Evolutionary conservation across 495 filamentous ascomycete genomes (phyloP).

Genomic region (Durotheca rogersii): DNA sequence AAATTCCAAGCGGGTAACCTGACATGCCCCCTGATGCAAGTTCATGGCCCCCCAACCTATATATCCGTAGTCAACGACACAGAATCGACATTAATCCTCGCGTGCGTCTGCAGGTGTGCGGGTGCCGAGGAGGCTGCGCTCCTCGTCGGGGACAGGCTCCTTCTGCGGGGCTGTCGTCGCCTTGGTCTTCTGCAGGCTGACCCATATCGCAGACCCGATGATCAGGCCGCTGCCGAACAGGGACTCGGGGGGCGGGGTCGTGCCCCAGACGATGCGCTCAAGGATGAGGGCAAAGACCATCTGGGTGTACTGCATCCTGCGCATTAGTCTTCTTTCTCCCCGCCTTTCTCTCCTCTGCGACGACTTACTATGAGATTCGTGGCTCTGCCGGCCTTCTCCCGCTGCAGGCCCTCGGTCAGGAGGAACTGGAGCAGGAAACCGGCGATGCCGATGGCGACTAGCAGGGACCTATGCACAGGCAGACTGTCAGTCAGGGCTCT

Average conservation of each 20-base stretch:
- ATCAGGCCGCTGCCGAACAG: constrained; percentile 70
- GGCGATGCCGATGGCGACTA: constrained; percentile 65
- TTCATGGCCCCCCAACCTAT: no score
- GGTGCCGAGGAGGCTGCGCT: constrained; percentile 35
- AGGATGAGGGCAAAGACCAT: constrained; percentile 78
- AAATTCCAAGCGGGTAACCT: no score
- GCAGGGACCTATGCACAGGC: constrained; percentile 36
- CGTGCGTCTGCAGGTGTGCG: constrained; percentile 6
- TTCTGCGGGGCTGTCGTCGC: constrained; percentile 7
- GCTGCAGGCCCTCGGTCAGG: constrained; percentile 70
- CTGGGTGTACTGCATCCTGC: constrained; percentile 60
- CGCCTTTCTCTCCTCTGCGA: background rate
- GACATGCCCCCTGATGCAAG: no score
- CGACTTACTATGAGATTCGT: constrained; percentile 66
- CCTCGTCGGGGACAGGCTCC: constrained; percentile 32
- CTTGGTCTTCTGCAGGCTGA: constrained; percentile 56
- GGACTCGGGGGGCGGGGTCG: constrained; percentile 61
- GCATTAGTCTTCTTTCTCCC: background rate
- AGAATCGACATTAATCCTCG: no score
- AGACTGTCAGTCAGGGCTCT: background rate
- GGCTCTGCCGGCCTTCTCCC: constrained; percentile 64
- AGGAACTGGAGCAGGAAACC: constrained; percentile 81
- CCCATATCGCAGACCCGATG: constrained; percentile 69
- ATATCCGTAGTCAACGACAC: no score
- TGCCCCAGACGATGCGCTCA: constrained; percentile 73